A percentile compares a stretch with the other conserved stretches of the same genome.
These are phyloP conservation scores for Candida namnaoensis DNA, from an alignment of 805 yeast species.

Conservation along the genomic window DNA sequence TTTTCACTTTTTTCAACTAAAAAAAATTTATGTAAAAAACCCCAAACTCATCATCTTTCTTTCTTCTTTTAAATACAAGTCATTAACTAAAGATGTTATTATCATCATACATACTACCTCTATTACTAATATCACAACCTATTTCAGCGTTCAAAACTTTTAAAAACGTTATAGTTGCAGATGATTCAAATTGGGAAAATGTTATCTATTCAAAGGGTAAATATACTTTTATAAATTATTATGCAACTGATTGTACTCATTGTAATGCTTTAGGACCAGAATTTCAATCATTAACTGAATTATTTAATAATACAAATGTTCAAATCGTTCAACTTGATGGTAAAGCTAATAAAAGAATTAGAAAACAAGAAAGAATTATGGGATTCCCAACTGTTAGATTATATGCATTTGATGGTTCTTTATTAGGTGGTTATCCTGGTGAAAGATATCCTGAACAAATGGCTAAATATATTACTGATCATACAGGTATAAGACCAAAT, in stretches of 20 bases:
- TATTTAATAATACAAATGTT: slow-evolving; percentile 30
- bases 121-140: neutral
- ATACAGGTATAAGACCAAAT: slow-evolving; percentile 24
- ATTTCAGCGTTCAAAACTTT: slow-evolving; percentile 8
- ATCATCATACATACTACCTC: neutral
- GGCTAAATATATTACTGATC: slow-evolving; percentile 20
- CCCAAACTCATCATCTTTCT: no score
- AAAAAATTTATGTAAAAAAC: no score
- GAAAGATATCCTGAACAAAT: slow-evolving; percentile 23
- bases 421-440: slow-evolving; percentile 27
- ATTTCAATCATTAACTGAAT: slow-evolving; percentile 31
- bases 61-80: no score
- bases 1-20: no score
- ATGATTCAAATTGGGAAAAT: slow-evolving; percentile 12
- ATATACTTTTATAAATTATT: slow-evolving; percentile 18
- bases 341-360: slow-evolving; percentile 22
- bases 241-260: slow-evolving; percentile 34
- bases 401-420: slow-evolving; percentile 31
- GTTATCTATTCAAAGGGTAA: slow-evolving; percentile 10
- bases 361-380: slow-evolving; percentile 28
- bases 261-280: slow-evolving; percentile 39
- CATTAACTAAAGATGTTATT: neutral
- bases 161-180: slow-evolving; percentile 14
- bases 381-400: slow-evolving; percentile 43
- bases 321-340: slow-evolving; percentile 28